phyloP scores from a whole-genome alignment of 2,329 filamentous ascomycete species.

The Scleromitrula shiraiana region DNA sequence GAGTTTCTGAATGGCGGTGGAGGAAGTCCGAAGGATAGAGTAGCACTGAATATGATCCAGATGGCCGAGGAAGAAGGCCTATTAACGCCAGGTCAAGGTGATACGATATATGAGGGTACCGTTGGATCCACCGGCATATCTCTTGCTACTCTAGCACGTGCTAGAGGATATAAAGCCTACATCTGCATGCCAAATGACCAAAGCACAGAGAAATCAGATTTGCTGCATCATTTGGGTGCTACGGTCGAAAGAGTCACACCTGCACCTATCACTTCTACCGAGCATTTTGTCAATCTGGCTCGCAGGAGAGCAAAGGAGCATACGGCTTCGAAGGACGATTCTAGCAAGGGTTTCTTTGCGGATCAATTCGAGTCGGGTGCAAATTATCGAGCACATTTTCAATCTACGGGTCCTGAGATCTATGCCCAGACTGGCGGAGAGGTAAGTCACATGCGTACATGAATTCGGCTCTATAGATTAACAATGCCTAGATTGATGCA shows the following conservation, averaged over 20 bases:
- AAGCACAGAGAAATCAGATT: slow-evolving; percentile 76
- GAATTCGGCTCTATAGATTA: slow-evolving; percentile 8
- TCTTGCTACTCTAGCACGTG: slow-evolving; percentile 78
- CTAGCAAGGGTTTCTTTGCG: slow-evolving; percentile 80
- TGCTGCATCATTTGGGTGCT: slow-evolving; percentile 83
- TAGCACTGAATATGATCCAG: slow-evolving; percentile 83
- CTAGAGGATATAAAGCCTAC: slow-evolving; percentile 82
- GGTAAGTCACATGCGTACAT: slow-evolving; percentile 5
- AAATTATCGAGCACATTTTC: slow-evolving; percentile 80
- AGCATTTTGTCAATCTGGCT: slow-evolving; percentile 92
- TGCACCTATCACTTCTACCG: slow-evolving; percentile 85
- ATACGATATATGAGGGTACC: slow-evolving; percentile 96
- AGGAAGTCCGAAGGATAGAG: slow-evolving; percentile 88
- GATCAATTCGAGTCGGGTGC: slow-evolving; percentile 91
- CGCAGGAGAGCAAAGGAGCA: slow-evolving; percentile 69
- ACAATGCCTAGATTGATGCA: slow-evolving; percentile 52
- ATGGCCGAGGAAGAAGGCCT: slow-evolving; percentile 71
- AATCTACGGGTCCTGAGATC: slow-evolving; percentile 84
- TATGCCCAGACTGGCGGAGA: slow-evolving; percentile 64
- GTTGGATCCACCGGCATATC: slow-evolving; percentile 96
- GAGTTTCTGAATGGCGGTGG: slow-evolving; percentile 96
- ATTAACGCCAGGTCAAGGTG: slow-evolving; percentile 70
- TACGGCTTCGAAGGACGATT: slow-evolving; percentile 45
- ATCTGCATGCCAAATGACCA: slow-evolving; percentile 98
- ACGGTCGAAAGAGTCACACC: slow-evolving; percentile 86